These are phyloP conservation scores for Podila minutissima DNA, from an alignment of 192 early-diverging fungal genomes.

Conservation along the genomic window DNA sequence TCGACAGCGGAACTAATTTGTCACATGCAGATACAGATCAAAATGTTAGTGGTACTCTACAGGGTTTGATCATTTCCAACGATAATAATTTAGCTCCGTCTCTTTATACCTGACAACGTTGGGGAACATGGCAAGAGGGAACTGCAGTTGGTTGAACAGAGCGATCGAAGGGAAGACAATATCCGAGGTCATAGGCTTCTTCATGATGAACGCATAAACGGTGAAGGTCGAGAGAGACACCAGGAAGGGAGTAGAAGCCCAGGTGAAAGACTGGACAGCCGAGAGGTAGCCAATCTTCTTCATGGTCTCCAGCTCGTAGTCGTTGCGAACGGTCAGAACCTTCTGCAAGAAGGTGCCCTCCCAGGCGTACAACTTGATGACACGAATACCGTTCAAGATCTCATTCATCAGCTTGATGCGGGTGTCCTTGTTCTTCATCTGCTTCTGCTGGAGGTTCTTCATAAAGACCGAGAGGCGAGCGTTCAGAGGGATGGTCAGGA, in stretches of 20 bases:
- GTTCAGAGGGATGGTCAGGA: conserved; percentile 85
- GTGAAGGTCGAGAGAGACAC: conserved; percentile 88
- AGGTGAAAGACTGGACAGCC: conserved; percentile 79
- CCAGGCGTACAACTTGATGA: conserved; percentile 98
- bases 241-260: conserved; percentile 88
- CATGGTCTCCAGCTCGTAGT: conserved; percentile 80
- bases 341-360: conserved; percentile 82
- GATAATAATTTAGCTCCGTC: not conserved
- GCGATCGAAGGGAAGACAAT: conserved; percentile 89
- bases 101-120: conserved; percentile 74
- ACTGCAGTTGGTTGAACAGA: conserved; percentile 93
- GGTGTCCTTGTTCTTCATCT: conserved; percentile 85
- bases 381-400: conserved; percentile 88
- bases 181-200: conserved; percentile 71
- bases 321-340: conserved; percentile 73
- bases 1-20: conserved; percentile 64
- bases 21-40: no score
- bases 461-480: conserved; percentile 69
- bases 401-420: conserved; percentile 71
- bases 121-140: conserved; percentile 89
- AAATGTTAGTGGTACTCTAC: no score
- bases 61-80: no score
- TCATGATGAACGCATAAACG: conserved; percentile 70
- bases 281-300: conserved; percentile 76
- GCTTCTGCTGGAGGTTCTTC: conserved; percentile 75